Base-by-base conservation (phyloP, 371 early-diverging fungal genomes). In the Furculomyces boomerangus region DNA sequence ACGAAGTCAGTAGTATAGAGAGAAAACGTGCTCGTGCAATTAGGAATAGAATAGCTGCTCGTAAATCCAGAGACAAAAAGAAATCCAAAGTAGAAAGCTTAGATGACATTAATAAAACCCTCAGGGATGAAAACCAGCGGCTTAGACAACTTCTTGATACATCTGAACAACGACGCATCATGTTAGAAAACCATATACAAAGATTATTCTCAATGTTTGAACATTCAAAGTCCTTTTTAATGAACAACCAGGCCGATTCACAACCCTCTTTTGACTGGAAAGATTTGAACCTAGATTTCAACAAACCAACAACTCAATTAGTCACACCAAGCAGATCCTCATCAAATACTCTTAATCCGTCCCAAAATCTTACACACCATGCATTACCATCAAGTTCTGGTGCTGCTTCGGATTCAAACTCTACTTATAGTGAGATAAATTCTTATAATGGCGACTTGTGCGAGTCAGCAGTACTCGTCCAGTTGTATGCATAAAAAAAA, bases 11-110 rank as follows among this genome's bases (percentile, higher is more conserved):
- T 13, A 14, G 14, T 13, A 13, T 39, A 57, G 71, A 72, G 22
- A 70, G 71, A 56, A 72, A 68, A 37, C 70, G 71, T 10, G 74
- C 74, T 47, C 71, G 88, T 60, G 80, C 86, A n/a, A 62, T 90
- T 57, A 79, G 88, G 40, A 90, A 90, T 70, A 78, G 91, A n/a
- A 81, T 84, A 24, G 91, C 91, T 14, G 91, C 91, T 26, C 89
- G 88, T 68, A 76, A 82, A 43, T 86, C 86, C 39, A 80, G 91
- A 35, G 89, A 90, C 66, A 88, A 84, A 71, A 88, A 88, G 67
- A 79, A 84, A 45, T 74, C 78, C 56, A 84, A 85, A 63, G 66
- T 88, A 32, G 73, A 83, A 51, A 79, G 77, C 28, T 76, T 90
- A 37, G 89, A 90, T 63, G 57, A 64, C 43, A 67, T 71, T 44